Percentiles rank a stretch among this genome's conserved stretches.
These are phyloP conservation scores for Penicillium parvum DNA, from an alignment of 495 filamentous ascomycete species.

Conservation along the genomic window DNA sequence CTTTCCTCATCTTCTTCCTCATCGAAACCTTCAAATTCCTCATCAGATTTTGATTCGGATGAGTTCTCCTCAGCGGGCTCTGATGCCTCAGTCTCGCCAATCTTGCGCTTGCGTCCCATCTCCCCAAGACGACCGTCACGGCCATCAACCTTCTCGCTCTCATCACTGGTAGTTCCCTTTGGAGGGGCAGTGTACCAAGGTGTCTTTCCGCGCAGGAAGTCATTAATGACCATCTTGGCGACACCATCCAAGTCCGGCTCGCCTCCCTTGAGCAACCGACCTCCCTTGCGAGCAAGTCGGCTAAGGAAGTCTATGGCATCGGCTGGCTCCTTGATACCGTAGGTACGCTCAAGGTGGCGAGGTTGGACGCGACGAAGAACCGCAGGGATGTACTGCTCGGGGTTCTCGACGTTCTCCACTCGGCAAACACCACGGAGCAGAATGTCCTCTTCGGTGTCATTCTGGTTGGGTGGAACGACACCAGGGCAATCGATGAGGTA, in stretches of 20 bases:
- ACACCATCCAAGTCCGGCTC: constrained; percentile 91
- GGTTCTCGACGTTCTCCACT: constrained; percentile 92
- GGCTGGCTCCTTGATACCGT: constrained; percentile 66
- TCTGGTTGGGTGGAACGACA: constrained; percentile 80
- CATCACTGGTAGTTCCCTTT: constrained; percentile 47
- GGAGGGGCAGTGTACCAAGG: constrained; percentile 93
- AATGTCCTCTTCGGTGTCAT: constrained; percentile 81
- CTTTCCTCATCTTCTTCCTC: constrained; percentile 28
- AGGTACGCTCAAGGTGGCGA: constrained; percentile 88
- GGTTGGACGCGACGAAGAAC: constrained; percentile 74
- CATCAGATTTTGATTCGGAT: constrained; percentile 23
- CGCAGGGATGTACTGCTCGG: constrained; percentile 89
- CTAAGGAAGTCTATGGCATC: constrained; percentile 81
- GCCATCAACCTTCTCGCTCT: constrained; percentile 53
- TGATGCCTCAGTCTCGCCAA: constrained; percentile 32
- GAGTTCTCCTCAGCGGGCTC: constrained; percentile 28
- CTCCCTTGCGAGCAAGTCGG: constrained; percentile 79
- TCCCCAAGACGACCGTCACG: constrained; percentile 59
- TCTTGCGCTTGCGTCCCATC: constrained; percentile 55
- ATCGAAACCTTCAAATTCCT: constrained; percentile 41
- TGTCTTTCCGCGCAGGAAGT: constrained; percentile 90
- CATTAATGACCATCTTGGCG: constrained; percentile 92
- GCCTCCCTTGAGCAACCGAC: constrained; percentile 78
- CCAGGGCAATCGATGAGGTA: constrained; percentile 97
- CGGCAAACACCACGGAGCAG: constrained; percentile 88